Base-by-base conservation (phyloP, 345 rosid genomes). In the Populus tremula region DNA sequence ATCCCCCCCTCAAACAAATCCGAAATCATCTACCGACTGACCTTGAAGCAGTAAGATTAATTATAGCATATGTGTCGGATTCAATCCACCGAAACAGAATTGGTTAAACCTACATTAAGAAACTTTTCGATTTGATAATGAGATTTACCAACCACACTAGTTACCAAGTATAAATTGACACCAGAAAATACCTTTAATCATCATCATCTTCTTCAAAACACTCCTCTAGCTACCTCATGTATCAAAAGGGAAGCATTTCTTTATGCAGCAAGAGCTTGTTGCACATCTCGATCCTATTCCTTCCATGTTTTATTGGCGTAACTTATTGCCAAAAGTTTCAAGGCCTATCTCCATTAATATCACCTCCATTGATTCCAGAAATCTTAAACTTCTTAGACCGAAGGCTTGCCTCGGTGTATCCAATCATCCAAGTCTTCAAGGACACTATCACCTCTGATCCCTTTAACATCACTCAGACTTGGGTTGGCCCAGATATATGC, bases 401-500 rank as follows among this genome's bases (percentile, higher is more conserved):
- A 29, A 81, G 87, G 49, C 78, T 84, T 4, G 77, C 69, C 1
- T 0, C 9, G 10, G 74, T 77, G 6, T 84, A 71, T 67, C 84
- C 84, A 0, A 65, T 81, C 2, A 84, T 84, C n/a, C 87, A 84
- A 69, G 6, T 66, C 56, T 84, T 84, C 80, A 86, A 86, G 71
- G 56, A 36, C 76, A 53, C 77, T 7, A 75, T 87, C 77, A 87
- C 82, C 11, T 71, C 80, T 1, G 87, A 87, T 73, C 86, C 87
- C 1, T 62, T 81, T 1, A 70, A 70, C 33, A 65, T 80, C 66
- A 87, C 89, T 21, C 33, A 31, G 29, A 73, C 86, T 0, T 87
- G 89, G 89, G 80, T 70, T 35, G 89, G 89, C 23, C 23, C 85
- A 4, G 77, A 83, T 43, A 68, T 87, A 11, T 87, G 89, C 80